A percentile compares a stretch with the other conserved stretches of the same genome.
Conservation (phyloP, 345 rosid species). For the Aethionema arabicum region DNA sequence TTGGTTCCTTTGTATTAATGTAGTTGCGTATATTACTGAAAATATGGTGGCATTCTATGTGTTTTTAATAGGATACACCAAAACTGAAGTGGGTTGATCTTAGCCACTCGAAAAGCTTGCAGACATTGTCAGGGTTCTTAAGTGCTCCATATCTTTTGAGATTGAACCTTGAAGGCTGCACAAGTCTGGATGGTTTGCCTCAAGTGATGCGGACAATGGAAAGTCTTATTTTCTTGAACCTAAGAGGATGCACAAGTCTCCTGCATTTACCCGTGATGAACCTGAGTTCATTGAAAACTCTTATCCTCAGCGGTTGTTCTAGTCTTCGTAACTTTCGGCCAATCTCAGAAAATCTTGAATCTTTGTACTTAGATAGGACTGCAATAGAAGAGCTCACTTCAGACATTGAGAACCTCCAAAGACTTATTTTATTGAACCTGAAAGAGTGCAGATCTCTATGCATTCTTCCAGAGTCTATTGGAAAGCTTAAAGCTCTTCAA, state of each 20-base stretch:
- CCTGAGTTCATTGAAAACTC: slow-evolving; percentile 7
- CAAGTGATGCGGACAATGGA: slow-evolving; percentile 6
- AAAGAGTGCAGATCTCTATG: neutral
- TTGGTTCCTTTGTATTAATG: neutral
- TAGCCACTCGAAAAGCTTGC: slow-evolving; percentile 12
- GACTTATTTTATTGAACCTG: slow-evolving; percentile 17
- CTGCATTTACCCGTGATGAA: neutral
- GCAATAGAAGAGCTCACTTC: slow-evolving; percentile 28
- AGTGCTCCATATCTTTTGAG: slow-evolving; percentile 26
- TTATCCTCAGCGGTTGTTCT: slow-evolving; percentile 27
- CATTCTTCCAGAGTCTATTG: slow-evolving; percentile 23
- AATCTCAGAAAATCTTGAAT: slow-evolving; percentile 19
- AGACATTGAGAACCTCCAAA: slow-evolving; percentile 4
- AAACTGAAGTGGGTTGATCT: slow-evolving; percentile 34
- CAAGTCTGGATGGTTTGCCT: neutral
- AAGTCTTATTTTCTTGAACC: slow-evolving; percentile 17
- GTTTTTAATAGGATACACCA: slow-evolving; percentile 24
- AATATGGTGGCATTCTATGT: neutral
- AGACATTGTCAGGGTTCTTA: slow-evolving; percentile 29
- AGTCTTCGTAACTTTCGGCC: slow-evolving; percentile 15
- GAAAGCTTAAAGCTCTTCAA: slow-evolving; percentile 21
- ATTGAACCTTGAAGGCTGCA: slow-evolving; percentile 29
- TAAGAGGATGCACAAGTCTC: slow-evolving; percentile 30
- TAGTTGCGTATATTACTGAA: slow-evolving; percentile 1
- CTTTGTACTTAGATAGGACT: slow-evolving; percentile 23